Evolutionary conservation across 78 protist species (phyloP), one percentile per base, ranked within the genome.

Genomic region (Chrysochromulina parva): DNA sequence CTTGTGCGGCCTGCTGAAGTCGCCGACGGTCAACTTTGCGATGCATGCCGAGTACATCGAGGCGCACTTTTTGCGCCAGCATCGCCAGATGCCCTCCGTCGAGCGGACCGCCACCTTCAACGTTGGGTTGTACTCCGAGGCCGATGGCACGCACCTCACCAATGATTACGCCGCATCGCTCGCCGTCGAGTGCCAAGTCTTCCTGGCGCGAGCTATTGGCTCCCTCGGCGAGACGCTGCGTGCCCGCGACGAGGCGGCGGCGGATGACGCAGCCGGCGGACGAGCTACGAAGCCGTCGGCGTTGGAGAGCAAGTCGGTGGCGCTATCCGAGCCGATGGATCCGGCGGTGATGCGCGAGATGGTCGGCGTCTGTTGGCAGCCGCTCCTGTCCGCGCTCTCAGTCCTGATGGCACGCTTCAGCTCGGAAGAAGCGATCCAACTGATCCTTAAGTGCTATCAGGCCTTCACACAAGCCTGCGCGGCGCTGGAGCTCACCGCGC

Each of bases 161-260:
- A 69, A 24, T 50, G 78, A 69, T 50, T 69, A 69, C 78, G 78
- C 78, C 26, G 78, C 78, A 3, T 28, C 78, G 9, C 78, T 69
- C 78, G 78, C 78, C 78, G 17, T 69, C 50, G 78, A 69, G 78
- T 69, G 78, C 78, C 62, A 58, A 58, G 62, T 58, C 62, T 58
- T 58, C 62, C 62, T 58, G 24, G 13, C 62, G 24, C 62, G 62
- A 13, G 13, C 62, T 0, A 58, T 58, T 0, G 24, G 13, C 62
- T 58, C 62, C 24, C 62, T 58, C 62, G 62, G 24, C 62, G 7
- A 7, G 62, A 7, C 62, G 24, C 13, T 58, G 38, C 38, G 38
- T 38, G 13, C 62, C 62, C 13, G 24, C 62, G 62, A 58, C 62
- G 62, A 58, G 24, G 62, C 62, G 24, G 62, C 38, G 38, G 38